Percentiles rank a stretch among this genome's conserved stretches.
phyloP scores from a whole-genome alignment of 169 alveolate genomes.

The Theileria equi region DNA sequence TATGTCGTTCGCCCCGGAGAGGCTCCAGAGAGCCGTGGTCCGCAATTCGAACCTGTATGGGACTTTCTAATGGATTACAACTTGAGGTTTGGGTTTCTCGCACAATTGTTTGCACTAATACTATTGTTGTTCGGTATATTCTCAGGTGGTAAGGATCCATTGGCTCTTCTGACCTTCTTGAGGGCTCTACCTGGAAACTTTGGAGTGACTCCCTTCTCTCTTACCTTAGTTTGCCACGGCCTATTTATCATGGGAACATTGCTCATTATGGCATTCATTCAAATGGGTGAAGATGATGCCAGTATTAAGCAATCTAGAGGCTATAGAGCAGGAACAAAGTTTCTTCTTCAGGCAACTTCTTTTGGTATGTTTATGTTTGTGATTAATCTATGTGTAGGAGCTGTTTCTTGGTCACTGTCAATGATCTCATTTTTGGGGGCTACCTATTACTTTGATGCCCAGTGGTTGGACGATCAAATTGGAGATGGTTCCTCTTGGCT shows the following conservation, averaged over 20 bases:
- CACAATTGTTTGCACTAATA: conserved; percentile 70
- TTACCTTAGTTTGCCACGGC: conserved; percentile 78
- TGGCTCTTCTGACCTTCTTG: conserved; percentile 77
- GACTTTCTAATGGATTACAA: conserved; percentile 82
- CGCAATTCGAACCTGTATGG: conserved; percentile 88
- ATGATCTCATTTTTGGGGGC: conserved; percentile 79
- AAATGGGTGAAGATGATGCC: conserved; percentile 84
- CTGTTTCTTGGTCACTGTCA: conserved; percentile 80
- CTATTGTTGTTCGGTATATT: conserved; percentile 68
- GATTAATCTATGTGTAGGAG: conserved; percentile 32
- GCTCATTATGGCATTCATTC: conserved; percentile 77
- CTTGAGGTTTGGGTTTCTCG: conserved; percentile 81
- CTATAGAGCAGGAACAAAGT: conserved; percentile 84
- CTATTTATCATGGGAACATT: conserved; percentile 79
- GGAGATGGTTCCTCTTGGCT: conserved; percentile 85
- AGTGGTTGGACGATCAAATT: conserved; percentile 81
- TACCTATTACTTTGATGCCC: conserved; percentile 81
- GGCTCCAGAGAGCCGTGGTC: conserved; percentile 92
- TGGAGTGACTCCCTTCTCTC: conserved; percentile 80
- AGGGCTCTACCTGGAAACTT: conserved; percentile 80
- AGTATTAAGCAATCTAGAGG: conserved; percentile 87
- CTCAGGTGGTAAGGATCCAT: conserved; percentile 78
- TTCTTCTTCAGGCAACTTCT: conserved; percentile 82
- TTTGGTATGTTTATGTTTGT: conserved; percentile 54
- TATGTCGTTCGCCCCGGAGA: conserved; percentile 92